Base-by-base conservation (phyloP, 1,139 yeast species). In the Suhomyces taliae region DNA sequence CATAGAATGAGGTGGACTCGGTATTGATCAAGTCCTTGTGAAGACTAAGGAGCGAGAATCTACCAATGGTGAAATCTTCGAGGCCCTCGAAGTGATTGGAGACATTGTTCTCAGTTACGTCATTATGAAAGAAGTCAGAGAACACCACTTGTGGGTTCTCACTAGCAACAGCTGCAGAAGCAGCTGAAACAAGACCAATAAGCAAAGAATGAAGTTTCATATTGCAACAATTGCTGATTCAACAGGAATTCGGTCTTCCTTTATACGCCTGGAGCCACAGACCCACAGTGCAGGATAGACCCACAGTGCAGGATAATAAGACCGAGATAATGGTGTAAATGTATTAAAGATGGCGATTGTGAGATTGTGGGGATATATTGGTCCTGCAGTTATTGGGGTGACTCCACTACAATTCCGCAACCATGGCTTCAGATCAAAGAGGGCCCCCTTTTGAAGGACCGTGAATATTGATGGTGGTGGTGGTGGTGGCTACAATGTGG, bases 11-110 rank as follows among this genome's bases (percentile, higher is more conserved):
- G 27, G 53, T 44, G 36, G 58, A 55, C 12, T 52, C 47, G 34
- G 53, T 48, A 4, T 54, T 54, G 5, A 58, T 48, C 46, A 58
- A 49, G 27, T 48, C 46, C 37, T 48, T 51, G 50, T 58, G 61
- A 38, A 58, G 43, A 26, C 43, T 40, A 26, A 58, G 50, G n/a
- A 58, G 49, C 29, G 59, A 55, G 42, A 48, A 54, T 27, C 45
- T 44, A 35, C 52, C 56, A 7, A 54, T 45, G 6, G 39, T 50
- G 45, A 36, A 51, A 48, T 53, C 58, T 6, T 47, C 14, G 26
- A 53, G 46, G 15, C 48, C 48, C 11, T 39, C 12, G 32, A 43
- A 46, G 12, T 37, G 40, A 27, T 36, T 34, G 24, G 26, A 12
- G 34, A 10, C 34, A 11, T 31, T 29, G 12, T 27, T 10, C 34